Percentiles rank a stretch among this genome's conserved stretches.
phyloP scores from a whole-genome alignment of 2,329 filamentous ascomycete genomes.

The Fusarium equiseti region DNA sequence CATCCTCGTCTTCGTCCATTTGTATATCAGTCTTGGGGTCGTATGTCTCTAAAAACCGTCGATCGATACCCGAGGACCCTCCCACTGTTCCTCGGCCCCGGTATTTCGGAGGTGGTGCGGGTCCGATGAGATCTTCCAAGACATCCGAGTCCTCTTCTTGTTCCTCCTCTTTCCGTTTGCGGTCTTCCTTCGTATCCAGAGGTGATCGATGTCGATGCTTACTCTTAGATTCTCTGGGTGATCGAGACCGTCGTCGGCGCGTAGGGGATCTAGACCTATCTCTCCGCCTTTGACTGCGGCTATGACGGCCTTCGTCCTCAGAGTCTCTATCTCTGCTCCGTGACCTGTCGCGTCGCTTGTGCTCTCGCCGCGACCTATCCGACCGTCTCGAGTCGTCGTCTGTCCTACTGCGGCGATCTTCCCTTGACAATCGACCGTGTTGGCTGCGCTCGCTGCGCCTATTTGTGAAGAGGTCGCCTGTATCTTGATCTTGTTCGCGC shows the following conservation, averaged over 20 bases:
- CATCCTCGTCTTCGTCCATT: slow-evolving; percentile 57
- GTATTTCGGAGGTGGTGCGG: slow-evolving; percentile 66
- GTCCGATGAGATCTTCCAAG: slow-evolving; percentile 81
- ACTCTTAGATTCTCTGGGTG: slow-evolving; percentile 48
- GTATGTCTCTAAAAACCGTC: slow-evolving; percentile 78
- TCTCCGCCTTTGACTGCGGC: slow-evolving; percentile 34
- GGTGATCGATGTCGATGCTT: slow-evolving; percentile 53
- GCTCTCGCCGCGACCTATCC: slow-evolving; percentile 31
- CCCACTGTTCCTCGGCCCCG: slow-evolving; percentile 78
- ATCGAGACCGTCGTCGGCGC: slow-evolving; percentile 49
- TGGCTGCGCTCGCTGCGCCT: slow-evolving; percentile 36
- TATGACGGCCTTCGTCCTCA: slow-evolving; percentile 29
- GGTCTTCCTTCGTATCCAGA: slow-evolving; percentile 26
- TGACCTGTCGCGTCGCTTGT: slow-evolving; percentile 36
- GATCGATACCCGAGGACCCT: slow-evolving; percentile 77
- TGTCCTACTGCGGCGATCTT: slow-evolving; percentile 33
- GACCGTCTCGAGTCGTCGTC: slow-evolving; percentile 29
- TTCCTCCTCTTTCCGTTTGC: slow-evolving; percentile 30
- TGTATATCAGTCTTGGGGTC: slow-evolving; percentile 69
- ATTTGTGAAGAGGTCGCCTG: slow-evolving; percentile 41
- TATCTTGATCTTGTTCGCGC: slow-evolving; percentile 12
- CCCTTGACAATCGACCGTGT: slow-evolving; percentile 45
- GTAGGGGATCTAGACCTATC: slow-evolving; percentile 47
- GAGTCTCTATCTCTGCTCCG: slow-evolving; percentile 25
- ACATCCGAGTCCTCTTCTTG: slow-evolving; percentile 70